Conservation (phyloP, 106 monocot species). For the Dendrobium huoshanense region DNA sequence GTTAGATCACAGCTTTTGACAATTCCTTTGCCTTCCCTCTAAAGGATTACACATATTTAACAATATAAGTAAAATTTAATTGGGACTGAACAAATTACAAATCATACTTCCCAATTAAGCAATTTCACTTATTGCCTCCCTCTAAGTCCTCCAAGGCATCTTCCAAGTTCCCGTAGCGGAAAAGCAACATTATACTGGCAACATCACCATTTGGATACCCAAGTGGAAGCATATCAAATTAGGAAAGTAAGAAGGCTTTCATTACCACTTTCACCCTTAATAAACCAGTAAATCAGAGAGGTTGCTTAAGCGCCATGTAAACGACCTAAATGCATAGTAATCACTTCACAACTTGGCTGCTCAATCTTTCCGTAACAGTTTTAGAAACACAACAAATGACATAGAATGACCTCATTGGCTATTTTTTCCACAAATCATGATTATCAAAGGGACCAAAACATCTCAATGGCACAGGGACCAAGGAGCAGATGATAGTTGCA, state of each 20-base stretch:
- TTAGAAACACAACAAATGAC: background rate
- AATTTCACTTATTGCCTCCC: background rate
- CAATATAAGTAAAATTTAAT: background rate
- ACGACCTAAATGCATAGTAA: background rate
- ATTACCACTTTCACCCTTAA: background rate
- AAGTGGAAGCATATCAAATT: background rate
- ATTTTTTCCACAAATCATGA: background rate
- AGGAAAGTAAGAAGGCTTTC: background rate
- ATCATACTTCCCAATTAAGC: background rate
- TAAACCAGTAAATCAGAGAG: background rate
- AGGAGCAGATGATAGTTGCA: background rate
- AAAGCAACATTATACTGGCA: background rate
- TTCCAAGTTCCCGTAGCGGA: background rate
- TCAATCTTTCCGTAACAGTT: background rate
- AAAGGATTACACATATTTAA: background rate
- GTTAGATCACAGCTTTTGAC: background rate
- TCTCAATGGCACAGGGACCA: background rate
- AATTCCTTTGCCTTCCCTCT: background rate
- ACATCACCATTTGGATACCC: background rate
- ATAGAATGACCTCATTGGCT: background rate
- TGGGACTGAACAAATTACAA: background rate
- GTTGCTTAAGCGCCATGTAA: background rate
- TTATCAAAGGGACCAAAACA: background rate
- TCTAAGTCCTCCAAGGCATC: background rate
- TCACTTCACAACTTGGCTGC: background rate